Evolutionary conservation across 1,284 basidiomycete genomes (phyloP).

Genomic region (Malassezia dermatis): DNA sequence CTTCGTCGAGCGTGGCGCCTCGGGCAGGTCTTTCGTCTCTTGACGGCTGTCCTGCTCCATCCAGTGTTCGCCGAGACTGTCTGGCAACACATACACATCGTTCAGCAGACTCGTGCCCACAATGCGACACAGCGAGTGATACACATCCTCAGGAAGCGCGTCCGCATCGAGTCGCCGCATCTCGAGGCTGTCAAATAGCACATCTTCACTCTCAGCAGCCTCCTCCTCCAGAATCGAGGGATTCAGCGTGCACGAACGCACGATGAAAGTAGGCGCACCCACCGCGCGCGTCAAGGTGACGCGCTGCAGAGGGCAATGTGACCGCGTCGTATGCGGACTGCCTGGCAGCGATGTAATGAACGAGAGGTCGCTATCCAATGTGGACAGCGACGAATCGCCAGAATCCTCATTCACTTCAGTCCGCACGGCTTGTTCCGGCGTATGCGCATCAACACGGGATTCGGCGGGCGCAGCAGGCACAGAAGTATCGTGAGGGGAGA

Average conservation of each 20-base stretch:
- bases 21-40: background rate
- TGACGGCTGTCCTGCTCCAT: background rate
- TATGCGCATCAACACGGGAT: too few species aligned
- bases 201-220: constrained; percentile 2
- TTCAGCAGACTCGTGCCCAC: constrained; percentile 9
- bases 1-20: background rate
- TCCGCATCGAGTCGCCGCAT: constrained; percentile 10
- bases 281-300: background rate
- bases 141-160: constrained; percentile 7
- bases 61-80: constrained; percentile 4
- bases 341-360: background rate
- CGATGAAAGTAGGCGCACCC: constrained; percentile 11
- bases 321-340: constrained; percentile 2
- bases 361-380: background rate
- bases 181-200: constrained; percentile 9
- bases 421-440: too few species aligned
- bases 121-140: constrained; percentile 11
- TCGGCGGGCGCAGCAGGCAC: too few species aligned
- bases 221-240: constrained; percentile 5
- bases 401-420: too few species aligned
- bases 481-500: background rate
- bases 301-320: constrained; percentile 10
- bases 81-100: constrained; percentile 9
- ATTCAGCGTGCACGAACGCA: constrained; percentile 8
- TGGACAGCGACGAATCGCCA: too few species aligned